These are phyloP conservation scores for Draba incana DNA, from an alignment of 345 rosid species.

Conservation along the genomic window DNA sequence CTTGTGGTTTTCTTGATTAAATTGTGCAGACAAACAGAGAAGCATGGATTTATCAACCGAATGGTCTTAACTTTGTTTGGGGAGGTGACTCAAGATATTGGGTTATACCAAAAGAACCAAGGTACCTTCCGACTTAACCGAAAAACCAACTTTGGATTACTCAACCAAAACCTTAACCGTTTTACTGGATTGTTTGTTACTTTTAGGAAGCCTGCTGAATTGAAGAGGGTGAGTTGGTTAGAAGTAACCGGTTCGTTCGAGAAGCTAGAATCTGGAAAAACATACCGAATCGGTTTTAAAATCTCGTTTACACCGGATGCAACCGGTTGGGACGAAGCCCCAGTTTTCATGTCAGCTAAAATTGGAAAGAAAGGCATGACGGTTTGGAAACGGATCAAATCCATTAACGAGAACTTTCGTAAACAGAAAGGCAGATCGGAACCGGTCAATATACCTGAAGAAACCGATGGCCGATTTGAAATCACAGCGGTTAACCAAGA, in stretches of 20 bases:
- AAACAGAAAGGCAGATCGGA: slow-evolving; percentile 4
- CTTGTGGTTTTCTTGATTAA: not conserved
- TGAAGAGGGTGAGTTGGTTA: slow-evolving; percentile 62
- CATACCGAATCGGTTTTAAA: slow-evolving; percentile 44
- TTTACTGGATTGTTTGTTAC: slow-evolving; percentile 1
- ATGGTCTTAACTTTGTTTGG: slow-evolving; percentile 37
- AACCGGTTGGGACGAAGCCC: slow-evolving; percentile 52
- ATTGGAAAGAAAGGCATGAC: slow-evolving; percentile 53
- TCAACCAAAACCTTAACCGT: not conserved
- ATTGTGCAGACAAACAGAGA: slow-evolving; percentile 25
- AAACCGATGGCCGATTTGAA: not conserved
- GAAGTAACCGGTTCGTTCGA: slow-evolving; percentile 47
- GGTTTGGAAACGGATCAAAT: slow-evolving; percentile 38
- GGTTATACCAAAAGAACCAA: slow-evolving; percentile 37
- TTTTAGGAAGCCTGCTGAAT: slow-evolving; percentile 43
- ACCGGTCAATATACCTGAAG: slow-evolving; percentile 20
- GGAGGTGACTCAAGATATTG: slow-evolving; percentile 42
- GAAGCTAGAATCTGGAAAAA: not conserved
- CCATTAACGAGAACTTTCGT: slow-evolving; percentile 29
- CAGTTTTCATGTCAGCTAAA: slow-evolving; percentile 63
- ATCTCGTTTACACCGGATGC: slow-evolving; percentile 45
- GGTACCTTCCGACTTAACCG: slow-evolving; percentile 11
- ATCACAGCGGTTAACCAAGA: slow-evolving; percentile 14
- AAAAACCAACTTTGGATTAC: not conserved
- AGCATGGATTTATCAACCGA: slow-evolving; percentile 32